phyloP scores from a whole-genome alignment of 2,329 filamentous ascomycete genomes.

The Mariannaea elegans region DNA sequence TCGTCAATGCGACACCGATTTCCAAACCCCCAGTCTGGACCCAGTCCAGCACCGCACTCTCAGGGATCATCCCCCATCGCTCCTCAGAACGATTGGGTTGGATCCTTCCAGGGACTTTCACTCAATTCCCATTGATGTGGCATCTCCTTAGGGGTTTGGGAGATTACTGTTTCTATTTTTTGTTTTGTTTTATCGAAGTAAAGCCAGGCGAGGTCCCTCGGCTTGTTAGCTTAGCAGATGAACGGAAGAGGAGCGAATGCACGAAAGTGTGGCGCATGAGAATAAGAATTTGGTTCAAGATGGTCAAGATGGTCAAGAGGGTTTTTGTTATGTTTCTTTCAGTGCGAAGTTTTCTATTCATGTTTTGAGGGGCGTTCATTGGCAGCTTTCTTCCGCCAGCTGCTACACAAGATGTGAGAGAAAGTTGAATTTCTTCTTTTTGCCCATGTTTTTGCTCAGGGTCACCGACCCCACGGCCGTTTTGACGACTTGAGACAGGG shows the following conservation, averaged over 20 bases:
- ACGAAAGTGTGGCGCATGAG: constrained; percentile 14
- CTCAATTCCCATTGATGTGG: constrained; percentile 66
- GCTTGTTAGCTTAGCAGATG: constrained; percentile 7
- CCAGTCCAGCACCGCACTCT: constrained; percentile 46
- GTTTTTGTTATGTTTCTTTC: constrained; percentile 1
- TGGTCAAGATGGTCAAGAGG: constrained; percentile 10
- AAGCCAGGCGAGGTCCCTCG: neutral
- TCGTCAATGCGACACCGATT: constrained; percentile 58
- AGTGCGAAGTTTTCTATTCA: constrained; percentile 27
- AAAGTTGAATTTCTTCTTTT: constrained; percentile 31
- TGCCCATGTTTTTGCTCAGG: constrained; percentile 36
- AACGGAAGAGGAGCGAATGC: constrained; percentile 20
- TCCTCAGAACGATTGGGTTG: constrained; percentile 67
- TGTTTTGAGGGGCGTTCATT: constrained; percentile 33
- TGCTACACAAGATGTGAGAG: constrained; percentile 28
- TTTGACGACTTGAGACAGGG: constrained; percentile 34
- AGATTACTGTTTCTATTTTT: constrained; percentile 4
- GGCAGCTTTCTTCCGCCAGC: constrained; percentile 21
- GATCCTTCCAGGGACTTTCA: constrained; percentile 75
- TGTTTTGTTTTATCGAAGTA: constrained; percentile 1
- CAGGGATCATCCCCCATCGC: constrained; percentile 54
- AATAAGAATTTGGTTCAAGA: constrained; percentile 22
- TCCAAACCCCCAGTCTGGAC: constrained; percentile 50
- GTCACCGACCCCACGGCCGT: constrained; percentile 35
- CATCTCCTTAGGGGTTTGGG: constrained; percentile 7